Percentiles rank a stretch among this genome's conserved stretches.
Evolutionary conservation across 1,139 yeast genomes (phyloP).

Genomic region (Geotrichum klebahnii): DNA sequence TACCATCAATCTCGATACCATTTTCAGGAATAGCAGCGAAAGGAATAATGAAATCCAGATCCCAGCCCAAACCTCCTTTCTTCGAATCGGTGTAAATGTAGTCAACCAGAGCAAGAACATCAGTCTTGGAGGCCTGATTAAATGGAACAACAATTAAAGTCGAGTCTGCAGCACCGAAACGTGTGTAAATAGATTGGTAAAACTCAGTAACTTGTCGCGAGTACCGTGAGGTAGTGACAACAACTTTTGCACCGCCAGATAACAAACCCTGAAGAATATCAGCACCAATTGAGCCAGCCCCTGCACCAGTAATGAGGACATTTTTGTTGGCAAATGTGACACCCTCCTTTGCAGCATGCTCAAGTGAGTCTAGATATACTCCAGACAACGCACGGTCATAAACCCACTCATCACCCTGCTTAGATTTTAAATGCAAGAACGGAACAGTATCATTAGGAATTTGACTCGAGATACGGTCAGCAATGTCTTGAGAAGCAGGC

Average conservation of each 20-base stretch:
- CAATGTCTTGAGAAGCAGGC: slow-evolving; percentile 34
- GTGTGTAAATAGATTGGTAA: slow-evolving; percentile 88
- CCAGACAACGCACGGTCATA: slow-evolving; percentile 78
- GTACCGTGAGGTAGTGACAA: slow-evolving; percentile 94
- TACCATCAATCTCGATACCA: slow-evolving; percentile 89
- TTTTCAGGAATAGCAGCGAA: slow-evolving; percentile 96
- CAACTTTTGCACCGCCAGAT: slow-evolving; percentile 96
- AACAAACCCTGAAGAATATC: slow-evolving; percentile 91
- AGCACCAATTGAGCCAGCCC: slow-evolving; percentile 98
- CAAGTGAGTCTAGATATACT: slow-evolving; percentile 80
- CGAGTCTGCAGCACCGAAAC: slow-evolving; percentile 88
- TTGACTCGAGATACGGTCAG: slow-evolving; percentile 37
- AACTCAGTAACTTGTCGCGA: slow-evolving; percentile 91
- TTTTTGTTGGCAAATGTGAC: slow-evolving; percentile 82
- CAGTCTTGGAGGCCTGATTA: slow-evolving; percentile 95
- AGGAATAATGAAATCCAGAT: slow-evolving; percentile 90
- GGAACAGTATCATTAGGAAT: slow-evolving; percentile 74
- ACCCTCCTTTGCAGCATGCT: slow-evolving; percentile 88
- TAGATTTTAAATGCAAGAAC: slow-evolving; percentile 85
- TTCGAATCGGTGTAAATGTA: slow-evolving; percentile 78
- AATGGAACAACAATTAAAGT: slow-evolving; percentile 93
- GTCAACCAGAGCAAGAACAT: slow-evolving; percentile 77
- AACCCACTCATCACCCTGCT: slow-evolving; percentile 72
- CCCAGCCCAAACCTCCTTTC: slow-evolving; percentile 96
- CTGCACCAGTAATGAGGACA: slow-evolving; percentile 95